phyloP scores from a whole-genome alignment of 2,329 filamentous ascomycete genomes.

The Zasmidium cellare region DNA sequence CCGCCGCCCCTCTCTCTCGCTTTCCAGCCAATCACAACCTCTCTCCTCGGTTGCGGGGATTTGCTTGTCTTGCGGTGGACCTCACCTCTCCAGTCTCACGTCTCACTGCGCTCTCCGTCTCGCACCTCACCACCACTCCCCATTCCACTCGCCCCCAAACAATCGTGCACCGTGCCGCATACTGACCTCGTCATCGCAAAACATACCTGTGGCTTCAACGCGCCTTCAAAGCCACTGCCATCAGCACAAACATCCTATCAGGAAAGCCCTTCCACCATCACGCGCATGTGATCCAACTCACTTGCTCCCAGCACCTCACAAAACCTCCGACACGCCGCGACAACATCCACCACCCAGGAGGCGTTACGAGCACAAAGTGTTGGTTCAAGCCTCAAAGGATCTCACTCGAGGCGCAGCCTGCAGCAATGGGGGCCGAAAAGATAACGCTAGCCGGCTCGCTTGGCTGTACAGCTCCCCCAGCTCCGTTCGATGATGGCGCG shows the following conservation, averaged over 20 bases:
- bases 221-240: not conserved
- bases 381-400: not conserved
- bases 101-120: not conserved
- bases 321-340: not conserved
- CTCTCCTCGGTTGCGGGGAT: not conserved
- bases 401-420: not conserved
- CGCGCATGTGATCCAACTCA: not conserved
- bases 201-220: not conserved
- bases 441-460: not conserved
- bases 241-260: not conserved
- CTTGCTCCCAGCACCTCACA: not conserved
- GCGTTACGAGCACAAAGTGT: not conserved
- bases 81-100: not conserved
- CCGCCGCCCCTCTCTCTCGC: not conserved
- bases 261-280: not conserved
- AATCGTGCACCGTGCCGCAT: no score
- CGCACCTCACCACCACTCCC: not conserved
- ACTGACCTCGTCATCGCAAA: no score
- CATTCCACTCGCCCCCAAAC: no score
- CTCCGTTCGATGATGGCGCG: no score
- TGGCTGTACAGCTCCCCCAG: not conserved
- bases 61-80: not conserved
- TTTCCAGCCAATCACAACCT: not conserved
- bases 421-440: not conserved
- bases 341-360: not conserved